phyloP scores from a whole-genome alignment of 768 basidiomycete genomes.

The Coprinopsis cinerea region DNA sequence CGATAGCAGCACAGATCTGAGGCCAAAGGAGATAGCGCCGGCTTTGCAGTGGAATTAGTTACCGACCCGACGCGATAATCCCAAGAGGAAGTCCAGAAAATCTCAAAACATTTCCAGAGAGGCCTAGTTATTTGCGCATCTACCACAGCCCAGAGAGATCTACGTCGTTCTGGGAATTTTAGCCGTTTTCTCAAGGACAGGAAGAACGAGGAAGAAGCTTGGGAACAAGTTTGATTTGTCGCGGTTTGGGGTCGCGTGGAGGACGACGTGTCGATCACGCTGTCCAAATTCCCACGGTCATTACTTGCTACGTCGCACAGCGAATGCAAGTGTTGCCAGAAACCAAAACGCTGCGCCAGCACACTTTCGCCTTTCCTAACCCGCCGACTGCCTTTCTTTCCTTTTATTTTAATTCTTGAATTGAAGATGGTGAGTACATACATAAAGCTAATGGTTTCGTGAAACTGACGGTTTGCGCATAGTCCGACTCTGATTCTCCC shows the following conservation, averaged over 20 bases:
- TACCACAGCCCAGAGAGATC: background rate
- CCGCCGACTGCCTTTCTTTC: conserved; percentile 15
- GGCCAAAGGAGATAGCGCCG: too few relatives aligned
- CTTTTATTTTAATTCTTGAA: conserved; percentile 15
- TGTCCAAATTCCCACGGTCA: conserved; percentile 24
- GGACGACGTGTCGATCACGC: conserved; percentile 28
- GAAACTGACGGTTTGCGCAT: conserved; percentile 1
- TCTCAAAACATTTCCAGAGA: background rate
- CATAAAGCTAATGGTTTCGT: background rate
- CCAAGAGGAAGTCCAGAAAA: background rate
- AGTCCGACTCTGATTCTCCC: conserved; percentile 81
- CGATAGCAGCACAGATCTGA: too few relatives aligned
- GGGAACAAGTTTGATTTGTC: background rate
- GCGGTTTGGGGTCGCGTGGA: background rate
- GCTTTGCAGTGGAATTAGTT: too few relatives aligned
- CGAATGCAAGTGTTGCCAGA: conserved; percentile 9
- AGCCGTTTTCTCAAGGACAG: too few relatives aligned
- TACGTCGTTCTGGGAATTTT: too few relatives aligned
- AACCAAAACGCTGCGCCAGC: conserved; percentile 24
- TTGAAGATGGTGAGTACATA: conserved; percentile 33
- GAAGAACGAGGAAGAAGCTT: background rate
- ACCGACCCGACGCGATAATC: too few relatives aligned
- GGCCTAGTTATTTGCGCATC: background rate
- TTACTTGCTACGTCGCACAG: conserved; percentile 19
- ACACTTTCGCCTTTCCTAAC: conserved; percentile 19